Conservation (phyloP, 441 rosid species). For the Brassica hybrid region DNA sequence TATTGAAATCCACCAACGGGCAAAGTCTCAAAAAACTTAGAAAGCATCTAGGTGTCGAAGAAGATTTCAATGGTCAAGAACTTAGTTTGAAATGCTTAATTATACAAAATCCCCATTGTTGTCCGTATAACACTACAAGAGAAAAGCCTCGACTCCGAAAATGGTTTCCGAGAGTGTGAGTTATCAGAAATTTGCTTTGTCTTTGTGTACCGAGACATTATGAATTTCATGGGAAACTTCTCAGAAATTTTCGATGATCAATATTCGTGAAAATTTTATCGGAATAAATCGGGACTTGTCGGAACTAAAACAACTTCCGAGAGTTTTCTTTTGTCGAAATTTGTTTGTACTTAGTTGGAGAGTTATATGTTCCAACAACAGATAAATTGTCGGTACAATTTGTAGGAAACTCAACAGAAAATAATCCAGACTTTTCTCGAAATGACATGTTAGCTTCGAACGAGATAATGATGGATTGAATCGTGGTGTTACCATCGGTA, state of each 20-base stretch:
- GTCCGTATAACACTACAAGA: background rate
- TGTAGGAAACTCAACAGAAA: too few species aligned
- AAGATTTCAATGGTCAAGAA: background rate
- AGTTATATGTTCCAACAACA: too few species aligned
- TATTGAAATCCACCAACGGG: constrained; percentile 4
- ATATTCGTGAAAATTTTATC: background rate
- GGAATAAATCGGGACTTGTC: background rate
- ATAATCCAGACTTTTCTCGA: too few species aligned
- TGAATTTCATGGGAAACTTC: background rate
- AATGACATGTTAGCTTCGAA: too few species aligned
- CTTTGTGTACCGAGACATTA: background rate
- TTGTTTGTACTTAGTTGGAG: too few species aligned
- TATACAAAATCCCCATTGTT: background rate
- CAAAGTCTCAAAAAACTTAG: constrained; percentile 3
- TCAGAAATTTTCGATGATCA: background rate
- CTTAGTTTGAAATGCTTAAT: background rate
- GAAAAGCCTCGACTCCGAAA: background rate
- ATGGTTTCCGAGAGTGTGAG: constrained; percentile 1
- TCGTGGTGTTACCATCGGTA: too few species aligned
- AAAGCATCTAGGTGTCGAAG: background rate
- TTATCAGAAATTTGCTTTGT: background rate
- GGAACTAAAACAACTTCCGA: background rate
- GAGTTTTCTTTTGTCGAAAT: too few species aligned
- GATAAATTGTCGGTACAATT: too few species aligned
- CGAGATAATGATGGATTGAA: too few species aligned